phyloP scores from a whole-genome alignment of 1,284 basidiomycete species.

The Naganishia sp. region DNA sequence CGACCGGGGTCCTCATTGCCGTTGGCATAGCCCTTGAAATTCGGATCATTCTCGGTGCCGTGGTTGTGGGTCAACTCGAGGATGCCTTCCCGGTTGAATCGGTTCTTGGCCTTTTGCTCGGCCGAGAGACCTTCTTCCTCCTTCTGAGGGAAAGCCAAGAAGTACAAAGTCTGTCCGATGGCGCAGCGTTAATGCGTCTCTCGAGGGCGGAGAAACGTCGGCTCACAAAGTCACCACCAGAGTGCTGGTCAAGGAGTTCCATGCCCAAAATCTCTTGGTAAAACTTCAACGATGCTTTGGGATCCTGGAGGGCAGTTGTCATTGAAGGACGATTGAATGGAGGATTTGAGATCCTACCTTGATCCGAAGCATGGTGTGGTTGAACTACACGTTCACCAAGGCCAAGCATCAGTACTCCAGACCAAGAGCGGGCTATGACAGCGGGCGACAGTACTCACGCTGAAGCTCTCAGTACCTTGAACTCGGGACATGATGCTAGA shows the following conservation, averaged over 20 bases:
- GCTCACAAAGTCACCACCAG: constrained; percentile 33
- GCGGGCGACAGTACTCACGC: constrained; percentile 5
- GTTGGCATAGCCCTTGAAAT: constrained; percentile 60
- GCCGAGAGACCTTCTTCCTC: constrained; percentile 56
- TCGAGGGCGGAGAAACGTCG: background rate
- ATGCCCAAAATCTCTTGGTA: constrained; percentile 82
- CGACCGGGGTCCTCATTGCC: constrained; percentile 81
- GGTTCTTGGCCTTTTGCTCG: constrained; percentile 58
- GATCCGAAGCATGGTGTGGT: constrained; percentile 75
- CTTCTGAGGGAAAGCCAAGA: constrained; percentile 65
- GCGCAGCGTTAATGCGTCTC: background rate
- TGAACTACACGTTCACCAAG: constrained; percentile 6
- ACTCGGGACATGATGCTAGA: constrained; percentile 31
- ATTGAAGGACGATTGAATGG: background rate
- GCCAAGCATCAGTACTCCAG: background rate
- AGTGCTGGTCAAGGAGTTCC: constrained; percentile 63
- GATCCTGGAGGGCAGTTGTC: constrained; percentile 58
- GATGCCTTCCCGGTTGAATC: constrained; percentile 71
- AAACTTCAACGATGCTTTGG: constrained; percentile 72
- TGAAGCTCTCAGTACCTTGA: constrained; percentile 30
- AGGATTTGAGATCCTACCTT: constrained; percentile 52
- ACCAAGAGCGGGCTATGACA: too few relatives aligned
- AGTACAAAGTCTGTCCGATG: constrained; percentile 57
- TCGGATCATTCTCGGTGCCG: constrained; percentile 35
- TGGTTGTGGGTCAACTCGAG: constrained; percentile 85